phyloP scores from a whole-genome alignment of 2,329 filamentous ascomycete genomes.

The Colletotrichum orbiculare region DNA sequence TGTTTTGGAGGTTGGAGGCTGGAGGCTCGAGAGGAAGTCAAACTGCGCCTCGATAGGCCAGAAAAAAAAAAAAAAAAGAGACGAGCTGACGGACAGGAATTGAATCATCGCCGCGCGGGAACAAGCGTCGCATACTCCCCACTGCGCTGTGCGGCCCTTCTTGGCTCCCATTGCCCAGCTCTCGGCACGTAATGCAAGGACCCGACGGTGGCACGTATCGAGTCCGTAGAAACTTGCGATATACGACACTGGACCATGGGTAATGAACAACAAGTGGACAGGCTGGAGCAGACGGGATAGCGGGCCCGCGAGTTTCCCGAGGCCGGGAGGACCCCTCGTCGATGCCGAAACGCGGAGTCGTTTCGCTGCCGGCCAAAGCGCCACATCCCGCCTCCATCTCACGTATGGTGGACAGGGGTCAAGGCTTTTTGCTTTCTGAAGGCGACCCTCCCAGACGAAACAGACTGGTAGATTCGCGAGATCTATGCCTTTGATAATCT shows the following conservation, averaged over 20 bases:
- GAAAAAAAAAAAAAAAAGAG: neutral
- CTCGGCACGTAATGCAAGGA: conserved; percentile 20
- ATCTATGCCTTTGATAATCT: conserved; percentile 18
- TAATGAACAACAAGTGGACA: neutral
- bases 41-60: conserved; percentile 11
- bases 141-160: neutral
- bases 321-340: conserved; percentile 17
- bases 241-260: neutral
- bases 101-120: neutral
- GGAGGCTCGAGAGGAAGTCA: neutral
- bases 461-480: conserved; percentile 9
- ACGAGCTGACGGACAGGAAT: no score
- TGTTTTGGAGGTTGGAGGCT: neutral
- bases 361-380: conserved; percentile 35
- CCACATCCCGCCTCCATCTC: conserved; percentile 4
- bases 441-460: conserved; percentile 18
- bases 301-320: conserved; percentile 9
- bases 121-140: neutral
- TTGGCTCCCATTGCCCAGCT: conserved; percentile 3
- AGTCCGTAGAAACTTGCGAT: conserved; percentile 14
- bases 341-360: conserved; percentile 28
- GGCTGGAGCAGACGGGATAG: neutral
- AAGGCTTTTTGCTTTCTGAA: conserved; percentile 5
- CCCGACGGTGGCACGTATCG: neutral
- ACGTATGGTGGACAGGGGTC: neutral